A percentile compares a stretch with the other conserved stretches of the same genome.
These are phyloP conservation scores for Orbilia javanica DNA, from an alignment of 2,329 filamentous ascomycete genomes.

Conservation along the genomic window DNA sequence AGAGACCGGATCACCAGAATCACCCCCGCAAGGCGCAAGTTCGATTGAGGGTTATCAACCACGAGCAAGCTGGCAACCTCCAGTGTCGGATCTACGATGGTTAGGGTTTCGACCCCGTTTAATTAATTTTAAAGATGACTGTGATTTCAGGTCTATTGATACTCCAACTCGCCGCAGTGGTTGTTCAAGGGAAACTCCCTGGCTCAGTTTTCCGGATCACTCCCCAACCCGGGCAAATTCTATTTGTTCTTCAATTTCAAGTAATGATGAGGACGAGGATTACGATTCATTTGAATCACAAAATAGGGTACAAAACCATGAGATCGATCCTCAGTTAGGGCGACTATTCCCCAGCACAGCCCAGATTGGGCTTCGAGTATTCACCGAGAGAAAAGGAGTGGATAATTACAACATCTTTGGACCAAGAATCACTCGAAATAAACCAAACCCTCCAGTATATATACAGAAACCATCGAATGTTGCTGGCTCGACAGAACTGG, in stretches of 20 bases:
- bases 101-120: conserved; percentile 26
- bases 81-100: conserved; percentile 23
- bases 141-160: background rate
- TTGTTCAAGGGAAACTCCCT: background rate
- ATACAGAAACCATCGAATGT: background rate
- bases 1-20: background rate
- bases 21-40: background rate
- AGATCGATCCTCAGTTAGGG: no score
- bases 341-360: background rate
- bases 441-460: background rate
- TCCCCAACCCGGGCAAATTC: conserved; percentile 42
- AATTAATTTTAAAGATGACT: conserved; percentile 42
- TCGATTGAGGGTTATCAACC: background rate
- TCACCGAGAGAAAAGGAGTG: background rate
- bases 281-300: background rate
- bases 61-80: background rate
- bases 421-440: background rate
- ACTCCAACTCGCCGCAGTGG: background rate
- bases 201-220: background rate
- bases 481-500: background rate
- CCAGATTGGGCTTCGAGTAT: background rate
- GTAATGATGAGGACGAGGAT: background rate
- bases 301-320: background rate
- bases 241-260: conserved; percentile 31
- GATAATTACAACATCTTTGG: background rate